Evolutionary conservation across 2,329 filamentous ascomycete species (phyloP), one percentile per base, ranked within the genome.

Genomic region (Fusarium neocosmosporiellum): DNA sequence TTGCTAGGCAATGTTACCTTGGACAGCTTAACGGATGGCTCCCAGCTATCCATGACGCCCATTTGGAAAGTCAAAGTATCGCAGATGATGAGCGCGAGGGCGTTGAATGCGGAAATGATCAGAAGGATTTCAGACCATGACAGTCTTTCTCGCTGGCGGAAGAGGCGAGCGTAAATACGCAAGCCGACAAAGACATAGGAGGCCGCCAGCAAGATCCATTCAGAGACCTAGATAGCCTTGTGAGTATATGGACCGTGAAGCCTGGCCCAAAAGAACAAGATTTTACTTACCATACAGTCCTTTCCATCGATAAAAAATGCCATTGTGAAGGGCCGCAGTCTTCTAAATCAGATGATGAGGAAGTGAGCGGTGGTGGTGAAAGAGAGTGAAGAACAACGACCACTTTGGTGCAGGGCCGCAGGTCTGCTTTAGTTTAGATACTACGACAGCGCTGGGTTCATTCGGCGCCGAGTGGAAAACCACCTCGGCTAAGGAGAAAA

Each of bases 11-110:
- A 5, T 0, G 7, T 43, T 69, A 75, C 80, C 75, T 81, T 81
- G 13, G 80, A 81, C 0, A 81, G 68, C 16, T 22, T 62, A 10
- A 81, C 80, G 0, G 80, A 81, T 0, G 80, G 65, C 36, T 71
- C 70, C 59, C 76, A 81, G 1, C 62, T 46, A 46, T 81, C 80
- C 67, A 81, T 37, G 8, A 81, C 80, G 7, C 78, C 79, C 29
- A 81, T 66, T 39, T 75, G 63, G 48, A 65, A 81, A 8, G 80
- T 81, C 46, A 81, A 59, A 7, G 80, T 81, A 34, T 81, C 80
- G 33, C 80, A 81, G 41, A 81, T 80, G 46, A 81, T 81, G 0
- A 81, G 69, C 2, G 63, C 80, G 20, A 81, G 74, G 2, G 80
- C 79, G 27, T 80, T 71, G 43, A 81, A 1, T 3, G 80, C 79